phyloP scores from a whole-genome alignment of 768 basidiomycete genomes.

The Boletus vermiculosoides region DNA sequence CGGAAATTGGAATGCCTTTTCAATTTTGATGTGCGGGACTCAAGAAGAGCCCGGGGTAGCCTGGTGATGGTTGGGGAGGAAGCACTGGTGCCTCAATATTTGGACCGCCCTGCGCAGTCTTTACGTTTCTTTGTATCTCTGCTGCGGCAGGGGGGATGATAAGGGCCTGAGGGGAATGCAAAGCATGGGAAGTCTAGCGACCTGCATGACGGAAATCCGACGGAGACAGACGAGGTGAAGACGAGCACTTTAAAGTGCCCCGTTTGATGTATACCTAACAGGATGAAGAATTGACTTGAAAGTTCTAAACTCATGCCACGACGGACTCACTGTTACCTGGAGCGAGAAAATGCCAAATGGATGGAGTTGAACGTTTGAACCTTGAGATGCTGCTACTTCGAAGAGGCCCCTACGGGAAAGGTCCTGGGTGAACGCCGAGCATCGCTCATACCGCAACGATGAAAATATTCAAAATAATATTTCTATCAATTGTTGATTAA shows the following conservation, averaged over 20 bases:
- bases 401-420: background rate
- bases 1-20: background rate
- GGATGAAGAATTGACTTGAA: background rate
- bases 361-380: background rate
- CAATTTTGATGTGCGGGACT: background rate
- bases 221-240: background rate
- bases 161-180: background rate
- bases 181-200: background rate
- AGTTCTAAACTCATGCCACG: background rate
- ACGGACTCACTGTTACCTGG: background rate
- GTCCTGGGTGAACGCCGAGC: background rate
- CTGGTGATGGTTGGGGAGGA: background rate
- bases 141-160: background rate
- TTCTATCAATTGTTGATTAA: background rate
- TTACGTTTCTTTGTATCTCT: background rate
- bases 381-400: background rate
- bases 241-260: background rate
- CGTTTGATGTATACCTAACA: background rate
- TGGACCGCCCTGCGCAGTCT: background rate
- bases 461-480: too few species aligned
- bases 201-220: background rate
- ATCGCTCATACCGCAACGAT: background rate
- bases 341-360: background rate
- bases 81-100: background rate
- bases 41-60: background rate